These are phyloP conservation scores for Bruguiera gymnorhiza DNA, from an alignment of 345 rosid genomes.

Conservation along the genomic window DNA sequence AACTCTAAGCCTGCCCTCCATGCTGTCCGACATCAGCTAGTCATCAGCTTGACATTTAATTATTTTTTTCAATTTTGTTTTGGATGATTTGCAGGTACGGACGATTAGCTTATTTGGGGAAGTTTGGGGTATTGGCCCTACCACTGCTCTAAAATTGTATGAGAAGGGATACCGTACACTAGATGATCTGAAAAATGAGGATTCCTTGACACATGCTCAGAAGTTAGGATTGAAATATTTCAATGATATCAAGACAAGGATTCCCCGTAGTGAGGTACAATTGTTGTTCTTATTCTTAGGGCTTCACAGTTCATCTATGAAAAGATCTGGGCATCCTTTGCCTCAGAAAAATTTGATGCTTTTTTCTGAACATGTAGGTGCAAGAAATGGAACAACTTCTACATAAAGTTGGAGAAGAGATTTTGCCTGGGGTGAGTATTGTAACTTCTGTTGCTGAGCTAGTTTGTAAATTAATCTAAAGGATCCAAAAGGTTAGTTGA, in stretches of 20 bases:
- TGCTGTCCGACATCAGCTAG: too few species aligned
- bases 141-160: slow-evolving; percentile 85
- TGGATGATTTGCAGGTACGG: slow-evolving; percentile 49
- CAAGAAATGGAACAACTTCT: slow-evolving; percentile 79
- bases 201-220: slow-evolving; percentile 74
- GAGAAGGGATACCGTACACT: slow-evolving; percentile 83
- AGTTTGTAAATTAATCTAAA: background rate
- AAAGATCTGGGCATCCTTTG: slow-evolving; percentile 3
- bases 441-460: background rate
- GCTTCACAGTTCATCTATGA: background rate
- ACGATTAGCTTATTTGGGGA: slow-evolving; percentile 84
- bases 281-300: slow-evolving; percentile 20
- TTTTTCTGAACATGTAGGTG: slow-evolving; percentile 42
- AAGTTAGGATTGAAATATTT: slow-evolving; percentile 87
- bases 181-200: slow-evolving; percentile 74
- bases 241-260: slow-evolving; percentile 75
- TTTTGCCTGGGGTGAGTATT: slow-evolving; percentile 70
- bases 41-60: too few species aligned
- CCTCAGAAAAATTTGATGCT: slow-evolving; percentile 4
- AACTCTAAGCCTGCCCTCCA: too few species aligned
- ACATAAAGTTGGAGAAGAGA: slow-evolving; percentile 66
- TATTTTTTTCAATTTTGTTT: background rate
- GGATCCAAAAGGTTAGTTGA: background rate
- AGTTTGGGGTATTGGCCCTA: slow-evolving; percentile 97
- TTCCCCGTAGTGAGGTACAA: slow-evolving; percentile 81